A percentile compares a stretch with the other conserved stretches of the same genome.
phyloP scores from a whole-genome alignment of 1,284 basidiomycete species.

The Tremellales sp. region DNA sequence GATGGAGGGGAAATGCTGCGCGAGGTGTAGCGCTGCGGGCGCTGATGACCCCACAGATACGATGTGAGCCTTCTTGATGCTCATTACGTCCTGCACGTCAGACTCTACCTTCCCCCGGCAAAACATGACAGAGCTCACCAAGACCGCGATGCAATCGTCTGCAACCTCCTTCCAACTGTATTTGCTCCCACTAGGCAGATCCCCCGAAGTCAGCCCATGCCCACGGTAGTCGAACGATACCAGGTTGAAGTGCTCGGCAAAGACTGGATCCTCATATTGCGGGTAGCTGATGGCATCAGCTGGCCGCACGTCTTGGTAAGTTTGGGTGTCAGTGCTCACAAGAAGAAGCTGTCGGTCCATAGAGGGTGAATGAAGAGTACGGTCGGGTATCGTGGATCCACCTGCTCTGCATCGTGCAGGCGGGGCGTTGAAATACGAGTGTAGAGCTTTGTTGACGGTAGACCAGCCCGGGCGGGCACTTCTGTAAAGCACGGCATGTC shows the following conservation, averaged over 20 bases:
- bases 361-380: conserved; percentile 14
- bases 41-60: conserved; percentile 17
- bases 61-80: conserved; percentile 15
- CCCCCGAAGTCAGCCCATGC: conserved; percentile 17
- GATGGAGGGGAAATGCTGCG: conserved; percentile 3
- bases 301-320: background rate
- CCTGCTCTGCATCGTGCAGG: conserved; percentile 2
- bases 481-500: background rate
- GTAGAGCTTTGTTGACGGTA: background rate
- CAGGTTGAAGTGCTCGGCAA: conserved; percentile 24
- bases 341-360: conserved; percentile 17
- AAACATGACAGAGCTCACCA: background rate
- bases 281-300: conserved; percentile 21
- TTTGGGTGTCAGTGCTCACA: conserved; percentile 7
- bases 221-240: conserved; percentile 24
- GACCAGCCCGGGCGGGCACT: background rate
- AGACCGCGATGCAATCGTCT: background rate
- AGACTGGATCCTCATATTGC: conserved; percentile 26
- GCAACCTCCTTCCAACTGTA: conserved; percentile 11
- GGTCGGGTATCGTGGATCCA: conserved; percentile 12
- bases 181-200: background rate
- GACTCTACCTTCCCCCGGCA: background rate
- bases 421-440: background rate
- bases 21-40: conserved; percentile 14
- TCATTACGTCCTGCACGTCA: background rate